phyloP scores from a whole-genome alignment of 2,329 filamentous ascomycete genomes.

The Rachicladosporium sp. region DNA sequence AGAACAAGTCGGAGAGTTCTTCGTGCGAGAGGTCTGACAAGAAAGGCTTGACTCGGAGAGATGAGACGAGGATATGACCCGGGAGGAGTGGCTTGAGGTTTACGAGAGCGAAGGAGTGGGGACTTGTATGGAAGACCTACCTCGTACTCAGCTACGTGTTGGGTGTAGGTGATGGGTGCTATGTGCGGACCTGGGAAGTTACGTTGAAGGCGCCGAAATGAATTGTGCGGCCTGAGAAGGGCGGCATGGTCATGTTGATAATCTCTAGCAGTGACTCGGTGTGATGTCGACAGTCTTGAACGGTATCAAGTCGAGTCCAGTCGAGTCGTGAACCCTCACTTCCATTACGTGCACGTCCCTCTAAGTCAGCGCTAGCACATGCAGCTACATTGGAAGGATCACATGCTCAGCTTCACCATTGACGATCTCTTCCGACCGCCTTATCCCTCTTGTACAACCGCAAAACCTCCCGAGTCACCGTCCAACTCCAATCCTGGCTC shows the following conservation, averaged over 20 bases:
- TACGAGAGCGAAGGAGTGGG: conserved; percentile 73
- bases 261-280: too few relatives aligned
- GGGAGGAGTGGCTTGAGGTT: conserved; percentile 92
- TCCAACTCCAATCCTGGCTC: conserved; percentile 4
- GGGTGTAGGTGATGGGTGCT: conserved; percentile 1
- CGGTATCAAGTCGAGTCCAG: too few relatives aligned
- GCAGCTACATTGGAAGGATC: too few relatives aligned
- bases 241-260: conserved; percentile 8
- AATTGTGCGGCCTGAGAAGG: conserved; percentile 28
- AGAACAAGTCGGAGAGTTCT: conserved; percentile 77
- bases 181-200: conserved; percentile 28
- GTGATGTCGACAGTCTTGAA: too few relatives aligned
- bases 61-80: conserved; percentile 85
- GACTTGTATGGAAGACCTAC: conserved; percentile 77
- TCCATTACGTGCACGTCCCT: too few relatives aligned
- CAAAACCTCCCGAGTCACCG: too few relatives aligned
- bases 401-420: too few relatives aligned
- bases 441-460: too few relatives aligned
- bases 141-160: neutral
- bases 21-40: conserved; percentile 59
- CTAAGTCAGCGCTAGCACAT: too few relatives aligned
- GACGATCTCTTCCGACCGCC: too few relatives aligned
- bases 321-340: too few relatives aligned
- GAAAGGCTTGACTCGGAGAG: conserved; percentile 51
- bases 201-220: conserved; percentile 34